Evolutionary conservation across 345 rosid species (phyloP).

Genomic region (Microcos paniculata): DNA sequence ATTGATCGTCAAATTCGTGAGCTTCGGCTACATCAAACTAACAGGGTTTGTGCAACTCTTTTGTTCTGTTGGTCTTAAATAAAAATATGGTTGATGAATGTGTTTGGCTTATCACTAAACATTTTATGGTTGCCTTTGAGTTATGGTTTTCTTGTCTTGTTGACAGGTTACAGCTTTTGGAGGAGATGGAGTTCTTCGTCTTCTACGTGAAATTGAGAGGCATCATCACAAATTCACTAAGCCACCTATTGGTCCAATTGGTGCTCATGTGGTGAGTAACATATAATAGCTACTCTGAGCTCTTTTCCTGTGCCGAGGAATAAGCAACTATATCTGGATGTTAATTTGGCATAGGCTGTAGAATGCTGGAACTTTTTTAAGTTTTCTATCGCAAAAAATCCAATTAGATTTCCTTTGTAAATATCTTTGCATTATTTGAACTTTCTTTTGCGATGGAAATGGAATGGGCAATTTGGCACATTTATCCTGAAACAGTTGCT

Average conservation of each 20-base stretch:
- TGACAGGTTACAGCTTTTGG: constrained; percentile 94
- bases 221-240: constrained; percentile 48
- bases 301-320: neutral
- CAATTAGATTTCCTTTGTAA: neutral
- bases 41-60: constrained; percentile 58
- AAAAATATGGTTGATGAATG: neutral
- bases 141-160: constrained; percentile 10
- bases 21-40: constrained; percentile 54
- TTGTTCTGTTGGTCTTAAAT: constrained; percentile 16
- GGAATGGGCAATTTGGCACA: neutral
- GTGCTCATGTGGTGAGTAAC: constrained; percentile 82
- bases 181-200: constrained; percentile 75
- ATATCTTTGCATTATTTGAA: neutral
- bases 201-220: constrained; percentile 74
- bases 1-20: constrained; percentile 42
- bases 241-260: constrained; percentile 98
- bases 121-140: neutral
- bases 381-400: neutral
- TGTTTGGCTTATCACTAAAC: constrained; percentile 3
- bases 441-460: neutral
- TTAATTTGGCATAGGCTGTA: constrained; percentile 4
- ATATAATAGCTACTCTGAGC: neutral
- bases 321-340: neutral
- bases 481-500: neutral
- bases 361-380: constrained; percentile 4